Evolutionary conservation across 225 moss, liverwort and hornwort genomes (phyloP).

Genomic region (Sphagnum tenellum): DNA sequence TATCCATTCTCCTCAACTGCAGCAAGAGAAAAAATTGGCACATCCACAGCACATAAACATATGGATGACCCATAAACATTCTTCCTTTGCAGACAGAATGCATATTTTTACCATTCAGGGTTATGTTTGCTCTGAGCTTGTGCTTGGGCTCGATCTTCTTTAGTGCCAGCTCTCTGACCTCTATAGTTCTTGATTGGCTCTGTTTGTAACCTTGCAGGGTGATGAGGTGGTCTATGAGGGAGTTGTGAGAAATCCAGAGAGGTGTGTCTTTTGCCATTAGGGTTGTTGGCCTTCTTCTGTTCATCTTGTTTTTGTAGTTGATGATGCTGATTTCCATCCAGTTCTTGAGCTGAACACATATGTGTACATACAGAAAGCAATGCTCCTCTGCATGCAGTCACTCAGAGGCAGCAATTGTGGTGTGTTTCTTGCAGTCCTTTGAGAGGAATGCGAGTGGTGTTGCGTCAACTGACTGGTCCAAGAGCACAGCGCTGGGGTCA

Average conservation of each 20-base stretch:
- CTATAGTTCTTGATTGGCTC: neutral
- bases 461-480: constrained; percentile 34
- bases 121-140: too few species aligned
- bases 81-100: too few species aligned
- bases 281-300: too few species aligned
- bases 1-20: too few species aligned
- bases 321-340: too few species aligned
- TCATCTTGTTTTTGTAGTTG: too few species aligned
- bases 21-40: too few species aligned
- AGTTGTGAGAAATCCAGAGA: constrained; percentile 40
- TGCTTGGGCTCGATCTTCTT: neutral
- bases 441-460: constrained; percentile 36
- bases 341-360: too few species aligned
- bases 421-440: constrained; percentile 17
- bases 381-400: neutral
- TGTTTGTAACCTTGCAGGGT: constrained; percentile 11
- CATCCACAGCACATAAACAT: too few species aligned
- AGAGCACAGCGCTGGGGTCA: constrained; percentile 49
- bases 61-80: too few species aligned
- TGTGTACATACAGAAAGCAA: too few species aligned
- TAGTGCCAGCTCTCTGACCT: neutral
- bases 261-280: constrained; percentile 7
- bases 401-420: neutral
- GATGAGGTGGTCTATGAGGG: constrained; percentile 50
- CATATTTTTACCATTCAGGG: too few species aligned